Percentiles rank a stretch among this genome's conserved stretches.
Evolutionary conservation across 352 stramenopile genomes (phyloP).

Genomic region (Pythium vanterpoolii): DNA sequence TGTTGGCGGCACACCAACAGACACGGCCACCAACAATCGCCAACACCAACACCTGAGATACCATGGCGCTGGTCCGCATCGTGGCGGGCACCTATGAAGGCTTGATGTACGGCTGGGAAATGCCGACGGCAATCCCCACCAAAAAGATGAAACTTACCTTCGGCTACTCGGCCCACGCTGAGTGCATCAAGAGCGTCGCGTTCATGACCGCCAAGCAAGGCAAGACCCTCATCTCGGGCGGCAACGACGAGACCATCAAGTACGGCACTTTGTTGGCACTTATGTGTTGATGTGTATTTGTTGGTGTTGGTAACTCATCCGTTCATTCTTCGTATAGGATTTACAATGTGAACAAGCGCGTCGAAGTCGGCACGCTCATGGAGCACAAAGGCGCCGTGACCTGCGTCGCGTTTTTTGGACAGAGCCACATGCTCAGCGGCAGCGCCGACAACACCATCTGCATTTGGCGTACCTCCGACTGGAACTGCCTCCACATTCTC

Average conservation of each 20-base stretch:
- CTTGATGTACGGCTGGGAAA: slow-evolving; percentile 83
- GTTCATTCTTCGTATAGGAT: slow-evolving; percentile 41
- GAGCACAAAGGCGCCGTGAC: slow-evolving; percentile 85
- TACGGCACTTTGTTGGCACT: slow-evolving; percentile 23
- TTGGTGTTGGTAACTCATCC: neutral
- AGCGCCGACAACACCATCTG: slow-evolving; percentile 88
- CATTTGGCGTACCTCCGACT: slow-evolving; percentile 88
- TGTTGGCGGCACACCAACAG: slow-evolving; percentile 19
- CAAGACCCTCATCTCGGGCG: slow-evolving; percentile 79
- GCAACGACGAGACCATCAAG: slow-evolving; percentile 89
- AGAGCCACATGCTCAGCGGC: slow-evolving; percentile 85
- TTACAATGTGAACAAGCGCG: slow-evolving; percentile 86
- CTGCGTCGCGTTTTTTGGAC: slow-evolving; percentile 82
- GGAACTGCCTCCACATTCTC: slow-evolving; percentile 88
- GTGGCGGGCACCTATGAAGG: slow-evolving; percentile 85
- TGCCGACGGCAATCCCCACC: slow-evolving; percentile 29
- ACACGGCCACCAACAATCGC: slow-evolving; percentile 1
- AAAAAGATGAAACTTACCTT: slow-evolving; percentile 80
- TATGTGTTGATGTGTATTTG: neutral
- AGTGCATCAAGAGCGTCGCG: slow-evolving; percentile 85
- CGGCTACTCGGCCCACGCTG: slow-evolving; percentile 75
- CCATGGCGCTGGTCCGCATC: slow-evolving; percentile 60
- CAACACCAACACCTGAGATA: neutral
- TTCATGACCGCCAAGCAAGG: slow-evolving; percentile 76
- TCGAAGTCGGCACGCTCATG: slow-evolving; percentile 85